Base-by-base conservation (phyloP, 2,329 filamentous ascomycete species). In the Colletotrichum zoysiae region DNA sequence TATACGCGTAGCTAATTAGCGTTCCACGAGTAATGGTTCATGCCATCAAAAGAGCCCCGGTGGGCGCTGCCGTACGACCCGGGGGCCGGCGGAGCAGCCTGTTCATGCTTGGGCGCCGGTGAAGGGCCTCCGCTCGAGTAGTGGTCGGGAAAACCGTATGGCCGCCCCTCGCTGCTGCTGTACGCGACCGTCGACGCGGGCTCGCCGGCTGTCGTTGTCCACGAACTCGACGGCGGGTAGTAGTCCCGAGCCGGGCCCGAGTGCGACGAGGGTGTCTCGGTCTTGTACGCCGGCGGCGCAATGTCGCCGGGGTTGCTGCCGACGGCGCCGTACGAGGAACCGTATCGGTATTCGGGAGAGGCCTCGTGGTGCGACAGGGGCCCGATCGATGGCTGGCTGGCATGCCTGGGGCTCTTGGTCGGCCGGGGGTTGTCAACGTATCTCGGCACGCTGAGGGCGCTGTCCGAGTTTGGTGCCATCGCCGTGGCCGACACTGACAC, bases 1-100 rank as follows among this genome's bases (percentile, higher is more conserved):
- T 50, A 60, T 59, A 14, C 59, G 48, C 55, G 60, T 40, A 48
- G 59, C 50, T 73, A 87, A 67, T 84, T 86, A 63, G 84, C 81
- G 74, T 85, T 88, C 88, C 88, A 90, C 42, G 87, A 88, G 77
- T 90, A 90, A 77, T 89, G 86, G 77, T 84, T 86, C 78, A 88
- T 82, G 60, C 81, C 81, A 66, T 85, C 84, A 70, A 86, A 86
- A 18, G 86, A 86, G 23, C 82, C 82, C 57, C 83, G 79, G 40
- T 81, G 75, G 16, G 78, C 79, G 53, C 80, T 79, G 35, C 77
- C 81, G 68, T 86, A 87, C 33, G 81, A 78, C 4, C 82, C 80
- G 18, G 84, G 80, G 14, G 83, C 81, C 38, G 82, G 77, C 20
- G 79, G 70, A 20, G 77, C 62, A 79, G 79, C 71, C 33, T 81